Evolutionary conservation across 2,329 filamentous ascomycete genomes (phyloP), one percentile per base, ranked within the genome.

Genomic region (Penicillium thymicola): DNA sequence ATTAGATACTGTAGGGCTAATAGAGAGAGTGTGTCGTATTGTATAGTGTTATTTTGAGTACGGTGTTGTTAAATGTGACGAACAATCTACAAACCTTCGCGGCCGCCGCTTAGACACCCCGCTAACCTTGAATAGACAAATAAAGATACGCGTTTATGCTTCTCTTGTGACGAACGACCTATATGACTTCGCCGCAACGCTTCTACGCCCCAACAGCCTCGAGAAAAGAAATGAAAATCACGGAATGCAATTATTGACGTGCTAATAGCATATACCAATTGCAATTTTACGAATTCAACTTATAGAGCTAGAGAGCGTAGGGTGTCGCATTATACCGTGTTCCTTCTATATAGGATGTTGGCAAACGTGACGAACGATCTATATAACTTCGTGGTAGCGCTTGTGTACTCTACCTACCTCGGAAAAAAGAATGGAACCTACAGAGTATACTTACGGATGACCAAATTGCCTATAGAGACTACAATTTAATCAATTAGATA

Each of bases 1-100:
- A n/a, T 9, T 9, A 8, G 10, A 3, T 8, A 9, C 10, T n/a
- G 7, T n/a, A 1, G 16, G 3, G 6, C 16, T 0, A 16, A n/a
- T 37, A 4, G 16, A 30, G n/a, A n/a, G 9, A n/a, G 7, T n/a
- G 3, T n/a, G 34, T 37, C 16, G 16, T 8, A 8, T 37, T 14
- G 16, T 1, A 4, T n/a, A 37, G 7, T 37, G 7, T 37, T n/a
- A 7, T 4, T 37, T n/a, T 8, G n/a, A n/a, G n/a, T 8, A 37
- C 6, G 34, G 8, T 37, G 16, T 10, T 37, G 7, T 16, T 16
- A 37, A 37, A 11, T 30, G 11, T 30, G 10, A 30, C 28, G 28
- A n/a, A 34, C 16, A n/a, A 37, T 27, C 32, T 38, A 48, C 27
- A 37, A 14, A 18, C 10, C 11, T 27, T 37, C 7, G 23, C 10